Evolutionary conservation across 2,329 filamentous ascomycete genomes (phyloP).

Genomic region (Paraconiothyrium sp.): DNA sequence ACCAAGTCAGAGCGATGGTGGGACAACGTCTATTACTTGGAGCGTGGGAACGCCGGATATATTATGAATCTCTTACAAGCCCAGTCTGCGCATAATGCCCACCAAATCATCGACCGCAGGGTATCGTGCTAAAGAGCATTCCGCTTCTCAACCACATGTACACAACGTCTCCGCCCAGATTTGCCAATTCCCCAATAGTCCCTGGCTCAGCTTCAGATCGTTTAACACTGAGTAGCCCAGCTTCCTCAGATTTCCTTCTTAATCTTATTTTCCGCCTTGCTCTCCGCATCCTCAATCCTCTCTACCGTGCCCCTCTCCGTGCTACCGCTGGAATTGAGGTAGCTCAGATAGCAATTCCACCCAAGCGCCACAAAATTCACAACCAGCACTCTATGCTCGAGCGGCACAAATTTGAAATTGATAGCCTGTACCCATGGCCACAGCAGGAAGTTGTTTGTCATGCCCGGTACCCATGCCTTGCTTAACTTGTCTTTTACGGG

Average conservation of each 20-base stretch:
- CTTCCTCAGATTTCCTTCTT: neutral
- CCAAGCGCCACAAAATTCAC: slow-evolving; percentile 82
- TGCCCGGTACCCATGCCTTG: slow-evolving; percentile 74
- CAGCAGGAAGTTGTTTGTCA: slow-evolving; percentile 85
- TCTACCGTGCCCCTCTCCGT: slow-evolving; percentile 17
- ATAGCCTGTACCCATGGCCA: slow-evolving; percentile 86
- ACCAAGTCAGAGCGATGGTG: neutral
- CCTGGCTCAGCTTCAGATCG: neutral
- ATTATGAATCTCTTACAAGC: neutral
- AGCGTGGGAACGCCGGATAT: neutral
- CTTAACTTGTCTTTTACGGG: slow-evolving; percentile 73
- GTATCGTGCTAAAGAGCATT: neutral
- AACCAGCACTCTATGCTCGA: slow-evolving; percentile 83
- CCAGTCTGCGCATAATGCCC: neutral
- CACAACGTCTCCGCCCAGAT: neutral
- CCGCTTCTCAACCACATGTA: neutral
- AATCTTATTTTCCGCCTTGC: slow-evolving; percentile 1
- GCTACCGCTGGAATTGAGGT: slow-evolving; percentile 46
- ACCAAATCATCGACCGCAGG: neutral
- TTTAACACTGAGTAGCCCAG: neutral
- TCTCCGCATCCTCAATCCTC: slow-evolving; percentile 19
- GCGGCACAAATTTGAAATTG: slow-evolving; percentile 88
- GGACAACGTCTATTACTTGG: neutral
- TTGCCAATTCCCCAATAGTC: neutral
- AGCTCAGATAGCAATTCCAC: slow-evolving; percentile 56